Percentiles rank a stretch among this genome's conserved stretches.
phyloP scores from a whole-genome alignment of 257 asterid genomes.

The Solanum lignicaule region DNA sequence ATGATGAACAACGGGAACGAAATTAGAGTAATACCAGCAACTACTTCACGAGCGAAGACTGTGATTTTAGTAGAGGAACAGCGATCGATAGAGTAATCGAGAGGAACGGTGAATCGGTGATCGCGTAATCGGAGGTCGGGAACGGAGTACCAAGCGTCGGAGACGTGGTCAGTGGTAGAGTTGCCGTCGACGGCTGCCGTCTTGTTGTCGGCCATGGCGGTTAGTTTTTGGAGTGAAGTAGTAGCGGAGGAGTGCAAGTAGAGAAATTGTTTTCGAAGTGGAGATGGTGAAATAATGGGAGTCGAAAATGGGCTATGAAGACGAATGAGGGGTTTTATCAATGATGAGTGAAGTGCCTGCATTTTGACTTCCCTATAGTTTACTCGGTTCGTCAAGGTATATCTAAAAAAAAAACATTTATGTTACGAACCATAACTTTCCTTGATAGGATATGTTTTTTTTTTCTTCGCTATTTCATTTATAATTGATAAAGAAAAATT shows the following conservation, averaged over 20 bases:
- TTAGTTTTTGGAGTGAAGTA: constrained; percentile 16
- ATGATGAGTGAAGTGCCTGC: constrained; percentile 17
- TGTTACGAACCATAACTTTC: background rate
- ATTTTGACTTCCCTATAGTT: constrained; percentile 3
- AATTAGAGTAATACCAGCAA: constrained; percentile 38
- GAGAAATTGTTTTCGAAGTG: background rate
- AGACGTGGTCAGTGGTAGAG: constrained; percentile 23
- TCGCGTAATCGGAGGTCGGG: constrained; percentile 89
- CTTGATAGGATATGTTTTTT: background rate
- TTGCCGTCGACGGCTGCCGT: background rate
- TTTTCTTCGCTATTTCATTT: too few relatives aligned
- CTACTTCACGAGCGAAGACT: constrained; percentile 80
- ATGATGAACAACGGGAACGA: background rate
- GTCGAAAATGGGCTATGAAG: constrained; percentile 10
- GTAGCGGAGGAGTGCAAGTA: constrained; percentile 13
- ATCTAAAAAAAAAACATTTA: background rate
- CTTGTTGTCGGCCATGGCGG: constrained; percentile 24
- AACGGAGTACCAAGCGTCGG: constrained; percentile 64
- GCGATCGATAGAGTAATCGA: constrained; percentile 39
- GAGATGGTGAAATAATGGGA: constrained; percentile 6
- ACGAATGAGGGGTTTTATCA: constrained; percentile 33
- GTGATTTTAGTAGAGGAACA: constrained; percentile 40
- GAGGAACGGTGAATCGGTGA: constrained; percentile 79
- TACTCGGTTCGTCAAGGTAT: background rate
- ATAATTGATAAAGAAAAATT: too few relatives aligned